Conservation (phyloP, 1,284 basidiomycete species). For the Vanrija sp. region DNA sequence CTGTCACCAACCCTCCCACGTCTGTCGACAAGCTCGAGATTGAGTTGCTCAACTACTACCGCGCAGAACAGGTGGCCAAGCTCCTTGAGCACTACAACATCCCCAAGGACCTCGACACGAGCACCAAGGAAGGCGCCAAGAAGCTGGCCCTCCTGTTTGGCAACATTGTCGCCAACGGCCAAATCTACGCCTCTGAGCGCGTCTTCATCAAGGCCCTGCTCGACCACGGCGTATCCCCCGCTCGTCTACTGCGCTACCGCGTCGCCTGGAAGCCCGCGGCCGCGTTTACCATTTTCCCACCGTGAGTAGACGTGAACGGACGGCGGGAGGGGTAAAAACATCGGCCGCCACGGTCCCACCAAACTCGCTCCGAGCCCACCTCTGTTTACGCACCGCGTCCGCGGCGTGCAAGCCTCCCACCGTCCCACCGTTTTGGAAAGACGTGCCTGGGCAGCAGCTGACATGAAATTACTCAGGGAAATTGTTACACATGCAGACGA, state of each 20-base stretch:
- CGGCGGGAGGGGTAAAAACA: too few relatives aligned
- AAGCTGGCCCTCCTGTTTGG: conserved; percentile 20
- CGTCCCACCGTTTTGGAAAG: not conserved
- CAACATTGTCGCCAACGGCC: conserved; percentile 23
- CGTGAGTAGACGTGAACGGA: too few relatives aligned
- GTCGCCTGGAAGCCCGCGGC: conserved; percentile 13
- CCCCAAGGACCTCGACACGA: not conserved
- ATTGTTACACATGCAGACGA: conserved; percentile 24
- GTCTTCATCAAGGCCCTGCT: conserved; percentile 17
- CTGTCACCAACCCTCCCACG: conserved; percentile 22
- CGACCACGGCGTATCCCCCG: conserved; percentile 12
- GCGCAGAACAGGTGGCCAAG: conserved; percentile 9
- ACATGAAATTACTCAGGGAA: not conserved
- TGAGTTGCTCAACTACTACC: conserved; percentile 28
- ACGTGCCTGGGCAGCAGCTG: not conserved
- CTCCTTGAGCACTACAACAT: conserved; percentile 9
- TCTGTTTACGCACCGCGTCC: too few relatives aligned
- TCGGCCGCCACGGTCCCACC: too few relatives aligned
- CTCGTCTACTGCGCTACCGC: conserved; percentile 19
- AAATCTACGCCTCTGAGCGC: conserved; percentile 22
- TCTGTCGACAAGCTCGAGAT: conserved; percentile 8
- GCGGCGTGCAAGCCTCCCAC: not conserved
- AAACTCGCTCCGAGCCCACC: too few relatives aligned
- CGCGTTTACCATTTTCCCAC: not conserved
- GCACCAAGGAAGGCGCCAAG: conserved; percentile 7